Evolutionary conservation across 108 stramenopile genomes (phyloP), one percentile per base, ranked within the genome.

Genomic region (Fragilaria radians): DNA sequence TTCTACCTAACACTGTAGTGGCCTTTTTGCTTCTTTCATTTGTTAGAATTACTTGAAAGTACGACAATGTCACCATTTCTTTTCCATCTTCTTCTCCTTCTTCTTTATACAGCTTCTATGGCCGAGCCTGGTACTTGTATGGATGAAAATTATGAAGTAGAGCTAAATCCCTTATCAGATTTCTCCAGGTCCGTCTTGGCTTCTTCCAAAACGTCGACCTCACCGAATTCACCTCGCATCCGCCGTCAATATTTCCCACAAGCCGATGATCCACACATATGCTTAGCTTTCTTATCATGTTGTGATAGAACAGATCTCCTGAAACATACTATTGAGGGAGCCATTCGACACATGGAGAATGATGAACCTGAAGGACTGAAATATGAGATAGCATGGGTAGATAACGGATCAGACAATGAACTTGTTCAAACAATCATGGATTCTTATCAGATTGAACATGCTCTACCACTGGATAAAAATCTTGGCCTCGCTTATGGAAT

Each of bases 321-420:
- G 28, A 69, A 77, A 64, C 63, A 63, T 42, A 77, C 76, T 28
- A 52, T 77, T 32, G 71, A 62, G 34, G 76, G 54, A 24, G 76
- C 66, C 21, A 77, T 77, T 11, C 76, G 71, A 5, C 76, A 77
- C 55, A 72, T 77, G 71, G 76, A 77, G 58, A 59, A 77, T 56
- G 76, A 77, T 31, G 76, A 77, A 34, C 76, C 76, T 2, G 32
- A 48, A 1, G 55, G 31, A 28, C 47, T 77, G 18, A 59, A 71
- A 22, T 77, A 72, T 36, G 76, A 77, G 50, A 72, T 77, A n/a
- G 76, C 76, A 0, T 77, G 76, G 76, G 70, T 77, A 19, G 76
- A 77, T 62, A 77, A 77, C 31, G 76, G 76, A 46, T 65, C 59
- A 24, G 29, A 48, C 3, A 0, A 4, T 23, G 57, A 63, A 9